A percentile compares a stretch with the other conserved stretches of the same genome.
Conservation (phyloP, 2,329 filamentous ascomycete species). For the Coniella vitis region DNA sequence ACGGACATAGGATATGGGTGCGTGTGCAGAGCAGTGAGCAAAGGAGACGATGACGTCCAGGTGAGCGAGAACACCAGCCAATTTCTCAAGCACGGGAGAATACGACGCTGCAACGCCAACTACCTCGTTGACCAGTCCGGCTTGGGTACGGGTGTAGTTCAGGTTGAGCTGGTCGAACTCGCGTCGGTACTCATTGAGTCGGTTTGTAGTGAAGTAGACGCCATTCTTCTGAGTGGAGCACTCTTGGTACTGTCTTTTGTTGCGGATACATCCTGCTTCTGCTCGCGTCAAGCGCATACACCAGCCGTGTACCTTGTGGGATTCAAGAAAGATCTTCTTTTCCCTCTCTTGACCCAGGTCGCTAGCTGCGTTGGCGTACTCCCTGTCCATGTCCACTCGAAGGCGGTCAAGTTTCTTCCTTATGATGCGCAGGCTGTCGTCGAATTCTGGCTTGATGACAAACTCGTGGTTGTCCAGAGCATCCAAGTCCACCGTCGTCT, state of each 20-base stretch:
- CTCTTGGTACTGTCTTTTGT: slow-evolving; percentile 84
- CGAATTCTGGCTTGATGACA: slow-evolving; percentile 98
- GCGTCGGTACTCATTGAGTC: slow-evolving; percentile 70
- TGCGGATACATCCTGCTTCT: slow-evolving; percentile 88
- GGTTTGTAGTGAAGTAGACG: slow-evolving; percentile 91
- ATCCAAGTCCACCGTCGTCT: slow-evolving; percentile 93
- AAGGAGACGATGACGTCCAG: slow-evolving; percentile 93
- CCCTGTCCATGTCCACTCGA: slow-evolving; percentile 72
- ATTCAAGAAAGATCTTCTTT: slow-evolving; percentile 97
- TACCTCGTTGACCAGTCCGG: slow-evolving; percentile 83
- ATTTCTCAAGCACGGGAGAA: slow-evolving; percentile 81
- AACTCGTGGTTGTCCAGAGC: slow-evolving; percentile 96
- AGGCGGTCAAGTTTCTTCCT: slow-evolving; percentile 84
- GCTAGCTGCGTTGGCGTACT: slow-evolving; percentile 68
- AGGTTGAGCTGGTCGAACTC: slow-evolving; percentile 92
- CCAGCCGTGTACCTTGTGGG: slow-evolving; percentile 92
- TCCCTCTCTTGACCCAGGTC: slow-evolving; percentile 90
- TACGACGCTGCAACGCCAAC: slow-evolving; percentile 92
- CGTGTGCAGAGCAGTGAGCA: slow-evolving; percentile 87
- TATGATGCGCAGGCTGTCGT: slow-evolving; percentile 81
- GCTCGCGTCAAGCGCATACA: slow-evolving; percentile 89
- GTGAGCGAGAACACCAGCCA: slow-evolving; percentile 84
- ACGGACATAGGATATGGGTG: slow-evolving; percentile 83
- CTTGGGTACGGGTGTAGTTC: slow-evolving; percentile 93
- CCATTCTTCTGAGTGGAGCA: slow-evolving; percentile 98